These are phyloP conservation scores for Primulina huaijiensis DNA, from an alignment of 257 asterid genomes.

Conservation along the genomic window DNA sequence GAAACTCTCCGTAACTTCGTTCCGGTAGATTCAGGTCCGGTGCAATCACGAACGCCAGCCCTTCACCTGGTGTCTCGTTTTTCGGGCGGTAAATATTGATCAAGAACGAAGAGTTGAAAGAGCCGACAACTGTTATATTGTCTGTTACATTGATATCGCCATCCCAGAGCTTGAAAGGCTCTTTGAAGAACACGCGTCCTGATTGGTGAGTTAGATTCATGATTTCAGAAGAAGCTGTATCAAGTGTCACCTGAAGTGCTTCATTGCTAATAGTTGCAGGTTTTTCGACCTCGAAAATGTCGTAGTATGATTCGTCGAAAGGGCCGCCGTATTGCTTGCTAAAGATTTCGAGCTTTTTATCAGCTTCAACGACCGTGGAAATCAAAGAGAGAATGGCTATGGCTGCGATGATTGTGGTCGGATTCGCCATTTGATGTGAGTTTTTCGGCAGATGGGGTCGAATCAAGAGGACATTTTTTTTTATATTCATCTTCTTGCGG, in stretches of 20 bases:
- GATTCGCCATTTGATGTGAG: background rate
- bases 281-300: background rate
- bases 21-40: conserved; percentile 28
- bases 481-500: no score
- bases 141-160: background rate
- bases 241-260: conserved; percentile 30
- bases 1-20: conserved; percentile 34
- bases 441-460: no score
- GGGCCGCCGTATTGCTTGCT: background rate
- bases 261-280: conserved; percentile 24
- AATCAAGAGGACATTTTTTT: no score
- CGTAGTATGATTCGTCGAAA: background rate
- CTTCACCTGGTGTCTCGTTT: conserved; percentile 20
- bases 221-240: background rate
- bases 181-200: conserved; percentile 22
- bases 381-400: background rate
- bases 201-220: background rate
- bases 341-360: conserved; percentile 14
- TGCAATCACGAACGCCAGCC: conserved; percentile 37
- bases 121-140: background rate
- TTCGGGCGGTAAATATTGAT: conserved; percentile 2
- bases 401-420: background rate
- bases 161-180: conserved; percentile 29
- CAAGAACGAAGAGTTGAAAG: conserved; percentile 38
- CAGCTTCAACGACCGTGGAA: background rate